Conservation (phyloP, 2,329 filamentous ascomycete species). For the Fusarium camptoceras region DNA sequence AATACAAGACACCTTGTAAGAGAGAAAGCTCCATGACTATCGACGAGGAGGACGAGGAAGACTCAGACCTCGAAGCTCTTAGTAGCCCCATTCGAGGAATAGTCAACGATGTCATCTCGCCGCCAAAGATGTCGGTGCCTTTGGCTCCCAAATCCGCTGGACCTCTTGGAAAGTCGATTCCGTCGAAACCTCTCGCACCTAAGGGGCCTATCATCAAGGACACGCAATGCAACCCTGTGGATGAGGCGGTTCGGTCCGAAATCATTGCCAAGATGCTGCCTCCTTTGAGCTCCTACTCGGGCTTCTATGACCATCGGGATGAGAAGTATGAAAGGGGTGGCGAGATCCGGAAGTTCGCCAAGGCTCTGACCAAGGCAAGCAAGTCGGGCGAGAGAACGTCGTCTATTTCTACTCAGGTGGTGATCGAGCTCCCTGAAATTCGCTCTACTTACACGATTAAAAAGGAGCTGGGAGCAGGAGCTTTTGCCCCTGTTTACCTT, state of each 20-base stretch:
- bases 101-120: conserved; percentile 62
- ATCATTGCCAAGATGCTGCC: conserved; percentile 82
- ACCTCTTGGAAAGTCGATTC: conserved; percentile 49
- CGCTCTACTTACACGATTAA: conserved; percentile 80
- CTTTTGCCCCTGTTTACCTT: conserved; percentile 95
- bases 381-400: conserved; percentile 71
- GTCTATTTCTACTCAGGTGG: conserved; percentile 69
- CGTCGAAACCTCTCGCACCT: conserved; percentile 57
- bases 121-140: conserved; percentile 64
- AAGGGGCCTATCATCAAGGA: conserved; percentile 85
- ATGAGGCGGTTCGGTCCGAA: conserved; percentile 76
- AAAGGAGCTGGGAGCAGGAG: conserved; percentile 89
- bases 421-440: conserved; percentile 75
- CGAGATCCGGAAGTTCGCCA: conserved; percentile 86
- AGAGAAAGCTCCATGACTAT: conserved; percentile 50
- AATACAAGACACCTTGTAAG: conserved; percentile 83
- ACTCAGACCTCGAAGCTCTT: conserved; percentile 55
- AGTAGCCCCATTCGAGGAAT: conserved; percentile 82
- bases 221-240: conserved; percentile 87
- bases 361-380: conserved; percentile 69
- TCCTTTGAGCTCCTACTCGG: conserved; percentile 77
- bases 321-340: conserved; percentile 73
- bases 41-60: conserved; percentile 51
- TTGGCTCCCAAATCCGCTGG: conserved; percentile 56
- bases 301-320: conserved; percentile 80